Conservation (phyloP, 768 basidiomycete species). For the Dioszegia hungarica region DNA sequence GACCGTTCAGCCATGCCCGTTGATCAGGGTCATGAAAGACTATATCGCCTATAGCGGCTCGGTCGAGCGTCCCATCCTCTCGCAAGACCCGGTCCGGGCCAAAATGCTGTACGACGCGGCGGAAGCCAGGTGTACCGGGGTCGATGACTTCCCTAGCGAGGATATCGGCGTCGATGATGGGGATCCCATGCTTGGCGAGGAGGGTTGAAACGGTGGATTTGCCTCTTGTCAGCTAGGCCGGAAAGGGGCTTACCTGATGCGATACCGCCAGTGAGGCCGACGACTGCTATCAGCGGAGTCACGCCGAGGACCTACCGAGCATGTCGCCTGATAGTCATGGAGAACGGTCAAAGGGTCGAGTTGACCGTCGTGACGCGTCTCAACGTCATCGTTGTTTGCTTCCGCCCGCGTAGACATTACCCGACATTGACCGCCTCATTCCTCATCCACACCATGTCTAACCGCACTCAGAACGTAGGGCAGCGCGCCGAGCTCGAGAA, state of each 20-base stretch:
- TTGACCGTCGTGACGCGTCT: background rate
- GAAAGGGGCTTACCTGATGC: constrained; percentile 56
- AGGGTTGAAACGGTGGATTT: constrained; percentile 86
- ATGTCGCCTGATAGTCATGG: background rate
- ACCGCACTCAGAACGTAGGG: background rate
- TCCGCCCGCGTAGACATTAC: background rate
- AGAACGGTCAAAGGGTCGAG: background rate
- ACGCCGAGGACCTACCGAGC: background rate
- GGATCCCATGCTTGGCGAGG: constrained; percentile 62
- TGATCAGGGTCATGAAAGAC: constrained; percentile 74
- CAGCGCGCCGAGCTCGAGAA: background rate
- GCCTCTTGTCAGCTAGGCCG: constrained; percentile 50
- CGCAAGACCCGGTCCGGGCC: constrained; percentile 62
- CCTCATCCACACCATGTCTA: background rate
- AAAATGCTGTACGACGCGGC: constrained; percentile 64
- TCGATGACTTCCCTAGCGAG: constrained; percentile 79
- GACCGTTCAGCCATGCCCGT: constrained; percentile 69
- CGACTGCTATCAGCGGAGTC: constrained; percentile 55
- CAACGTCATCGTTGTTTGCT: background rate
- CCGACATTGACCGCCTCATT: no score
- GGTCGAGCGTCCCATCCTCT: constrained; percentile 68
- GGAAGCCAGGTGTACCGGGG: constrained; percentile 72
- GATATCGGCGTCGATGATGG: constrained; percentile 89
- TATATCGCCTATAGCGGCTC: constrained; percentile 74
- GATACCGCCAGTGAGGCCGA: constrained; percentile 93